Evolutionary conservation across 2,329 filamentous ascomycete species (phyloP), one percentile per base, ranked within the genome.

Genomic region (Colletotrichum spinosum): DNA sequence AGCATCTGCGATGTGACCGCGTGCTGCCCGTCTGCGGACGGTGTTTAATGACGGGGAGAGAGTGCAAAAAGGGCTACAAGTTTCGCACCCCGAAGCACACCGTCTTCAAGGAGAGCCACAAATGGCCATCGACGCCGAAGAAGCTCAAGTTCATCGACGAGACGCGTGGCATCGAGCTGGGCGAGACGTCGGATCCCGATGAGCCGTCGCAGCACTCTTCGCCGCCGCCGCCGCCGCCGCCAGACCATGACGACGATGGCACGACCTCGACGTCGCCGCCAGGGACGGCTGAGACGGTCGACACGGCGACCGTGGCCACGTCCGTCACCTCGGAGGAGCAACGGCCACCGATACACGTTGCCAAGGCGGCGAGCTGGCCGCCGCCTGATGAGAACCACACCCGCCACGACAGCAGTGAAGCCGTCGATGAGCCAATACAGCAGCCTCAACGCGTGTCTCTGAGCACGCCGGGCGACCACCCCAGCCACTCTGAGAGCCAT

Each of bases 1-100:
- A 82, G 69, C 81, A 83, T 69, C 71, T 83, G 13, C 82, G 80
- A 75, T 84, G 81, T 80, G 55, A 69, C 35, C 67, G 67, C 46
- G 56, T 60, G 8, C 57, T 69, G 12, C 67, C 67, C 48, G 25
- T 65, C 15, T 69, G 67, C 39, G 66, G 65, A 33, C 67, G 65
- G 9, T 69, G 67, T 34, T 34, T 65, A 54, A 54, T 65, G 55
- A 68, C 60, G 11, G 61, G 65, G 15, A 56, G 61, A 50, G 67
- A 68, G 33, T 69, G 65, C 55, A 61, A 66, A 35, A 69, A 68
- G 34, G 65, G 67, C 6, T 68, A 69, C 61, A 69, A 69, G 60
- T 69, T 69, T 50, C 67, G 62, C 39, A 50, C 50, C 4, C 64
- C 60, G 48, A 67, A 67, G 33, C 64, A 67, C 37, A 44, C 60